Base-by-base conservation (phyloP, 345 rosid species). In the Eucalyptus coolabah region DNA sequence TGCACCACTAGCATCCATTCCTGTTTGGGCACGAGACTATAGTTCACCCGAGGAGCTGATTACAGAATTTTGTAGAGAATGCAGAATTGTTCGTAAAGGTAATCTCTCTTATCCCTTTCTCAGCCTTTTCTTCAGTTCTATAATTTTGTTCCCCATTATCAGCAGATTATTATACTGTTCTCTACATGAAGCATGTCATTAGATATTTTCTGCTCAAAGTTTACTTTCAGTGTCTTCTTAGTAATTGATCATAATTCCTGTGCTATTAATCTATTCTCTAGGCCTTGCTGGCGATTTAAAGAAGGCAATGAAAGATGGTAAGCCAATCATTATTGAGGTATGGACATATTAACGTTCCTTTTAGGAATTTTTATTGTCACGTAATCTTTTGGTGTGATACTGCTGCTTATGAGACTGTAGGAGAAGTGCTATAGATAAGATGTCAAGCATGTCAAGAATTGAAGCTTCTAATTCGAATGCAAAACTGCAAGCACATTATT, bases 241-340 rank as follows among this genome's bases (percentile, higher is more conserved):
- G 85, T 14, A 40, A 77, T 11, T 77, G 47, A 44, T 21, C 88
- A 8, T 42, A 34, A 50, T 51, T 32, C 45, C 63, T 86, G 67
- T 86, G 63, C 40, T 47, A 53, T 86, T 86, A 18, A n/a, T 86
- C 47, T 53, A 86, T 88, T 91, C 89, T 86, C 28, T 91, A 98
- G 99, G 99, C 89, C 95, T 98, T 95, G 98, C 97, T 91, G 99
- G 99, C 86, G 99, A 98, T 93, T 90, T 98, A 92, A 98, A 96
- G 95, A 98, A 98, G 93, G 99, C 99, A 92, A 95, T 97, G 98
- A 98, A 98, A 96, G 99, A 98, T 94, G 99, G 99, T 90, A 98
- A 98, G 91, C 99, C 99, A 2, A 95, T 98, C 87, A 98, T 98
- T 88, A 97, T 98, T 56, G 99, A 98, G 98, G 99, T 96, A 93